Conservation (phyloP, 2,329 filamentous ascomycete genomes). For the Ilyonectria mors-panacis region DNA sequence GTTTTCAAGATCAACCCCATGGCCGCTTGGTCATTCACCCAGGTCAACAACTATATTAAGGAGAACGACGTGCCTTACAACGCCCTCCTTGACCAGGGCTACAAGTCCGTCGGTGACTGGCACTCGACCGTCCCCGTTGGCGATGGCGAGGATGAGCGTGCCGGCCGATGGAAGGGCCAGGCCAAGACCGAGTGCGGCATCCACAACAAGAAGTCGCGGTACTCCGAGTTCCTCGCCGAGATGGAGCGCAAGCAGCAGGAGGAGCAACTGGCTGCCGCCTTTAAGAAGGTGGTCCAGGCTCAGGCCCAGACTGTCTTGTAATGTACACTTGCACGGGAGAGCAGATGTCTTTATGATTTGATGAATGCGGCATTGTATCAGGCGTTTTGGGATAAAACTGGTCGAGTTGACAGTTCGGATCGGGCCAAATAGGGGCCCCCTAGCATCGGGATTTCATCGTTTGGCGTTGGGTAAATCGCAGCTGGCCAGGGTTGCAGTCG, state of each 20-base stretch:
- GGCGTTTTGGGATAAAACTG: constrained; percentile 45
- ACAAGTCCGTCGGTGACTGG: constrained; percentile 99
- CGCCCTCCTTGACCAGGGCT: constrained; percentile 89
- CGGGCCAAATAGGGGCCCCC: constrained; percentile 22
- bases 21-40: constrained; percentile 92
- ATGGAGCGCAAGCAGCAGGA: constrained; percentile 79
- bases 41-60: constrained; percentile 90
- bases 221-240: constrained; percentile 85
- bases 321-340: constrained; percentile 42
- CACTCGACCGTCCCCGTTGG: constrained; percentile 94
- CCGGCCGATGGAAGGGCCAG: constrained; percentile 97
- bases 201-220: constrained; percentile 96
- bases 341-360: constrained; percentile 41
- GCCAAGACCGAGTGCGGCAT: constrained; percentile 98
- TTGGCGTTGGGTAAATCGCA: constrained; percentile 43
- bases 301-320: constrained; percentile 44
- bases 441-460: constrained; percentile 36
- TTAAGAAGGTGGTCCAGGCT: constrained; percentile 43
- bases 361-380: constrained; percentile 47
- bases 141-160: constrained; percentile 94
- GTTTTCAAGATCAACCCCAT: constrained; percentile 98
- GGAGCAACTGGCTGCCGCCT: constrained; percentile 50
- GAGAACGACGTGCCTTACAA: constrained; percentile 95
- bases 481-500: constrained; percentile 31
- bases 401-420: constrained; percentile 31